Conservation (phyloP, 202 grass and related monocot species). For the Panicum hallii region DNA sequence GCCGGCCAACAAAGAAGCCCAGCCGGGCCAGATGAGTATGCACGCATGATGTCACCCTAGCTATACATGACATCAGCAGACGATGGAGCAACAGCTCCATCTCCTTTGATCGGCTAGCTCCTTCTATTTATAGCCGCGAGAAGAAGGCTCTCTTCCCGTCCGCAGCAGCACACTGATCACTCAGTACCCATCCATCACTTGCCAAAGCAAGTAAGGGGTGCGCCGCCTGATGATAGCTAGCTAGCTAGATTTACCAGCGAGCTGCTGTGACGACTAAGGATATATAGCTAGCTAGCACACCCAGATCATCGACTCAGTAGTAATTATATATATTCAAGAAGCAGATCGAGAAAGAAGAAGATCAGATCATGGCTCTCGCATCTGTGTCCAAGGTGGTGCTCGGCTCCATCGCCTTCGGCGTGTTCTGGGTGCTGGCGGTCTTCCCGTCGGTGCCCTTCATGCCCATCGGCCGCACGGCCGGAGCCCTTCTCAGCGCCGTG, state of each 20-base stretch:
- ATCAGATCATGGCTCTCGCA: conserved; percentile 54
- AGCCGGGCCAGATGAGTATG: too few species aligned
- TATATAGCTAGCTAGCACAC: too few species aligned
- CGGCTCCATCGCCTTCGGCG: conserved; percentile 63
- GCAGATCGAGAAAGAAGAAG: too few species aligned
- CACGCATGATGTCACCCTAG: not conserved
- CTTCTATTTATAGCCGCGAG: conserved; percentile 21
- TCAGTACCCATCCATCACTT: too few species aligned
- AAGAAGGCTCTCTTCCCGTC: not conserved
- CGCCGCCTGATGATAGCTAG: too few species aligned
- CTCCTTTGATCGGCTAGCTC: not conserved
- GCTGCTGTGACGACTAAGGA: too few species aligned
- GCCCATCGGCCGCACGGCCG: conserved; percentile 86
- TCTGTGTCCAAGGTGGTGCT: conserved; percentile 64
- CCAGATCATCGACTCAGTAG: too few species aligned
- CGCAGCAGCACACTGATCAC: not conserved
- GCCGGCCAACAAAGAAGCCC: too few species aligned
- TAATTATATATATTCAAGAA: too few species aligned
- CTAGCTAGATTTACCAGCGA: too few species aligned
- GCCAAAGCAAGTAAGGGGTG: not conserved
- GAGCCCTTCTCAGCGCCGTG: conserved; percentile 73
- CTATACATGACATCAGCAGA: not conserved
- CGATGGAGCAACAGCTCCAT: too few species aligned
- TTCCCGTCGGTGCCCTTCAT: conserved; percentile 93
- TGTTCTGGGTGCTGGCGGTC: conserved; percentile 96